Conservation (phyloP, 2,329 filamentous ascomycete species). For the Sporothrix pseudoabietina region DNA sequence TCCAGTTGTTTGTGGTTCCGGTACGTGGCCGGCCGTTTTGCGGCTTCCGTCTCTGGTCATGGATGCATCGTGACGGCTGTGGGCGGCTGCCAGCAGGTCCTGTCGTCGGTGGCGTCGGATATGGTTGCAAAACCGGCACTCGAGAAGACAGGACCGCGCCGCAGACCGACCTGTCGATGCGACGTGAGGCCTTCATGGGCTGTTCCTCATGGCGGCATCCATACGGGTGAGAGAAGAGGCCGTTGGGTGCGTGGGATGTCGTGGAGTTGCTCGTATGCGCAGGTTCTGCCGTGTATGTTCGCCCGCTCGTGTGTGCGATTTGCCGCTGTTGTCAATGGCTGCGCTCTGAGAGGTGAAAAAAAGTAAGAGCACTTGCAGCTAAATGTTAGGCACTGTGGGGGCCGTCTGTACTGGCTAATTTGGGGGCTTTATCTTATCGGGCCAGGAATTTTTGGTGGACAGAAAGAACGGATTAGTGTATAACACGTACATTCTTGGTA, state of each 20-base stretch:
- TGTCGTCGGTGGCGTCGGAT: neutral
- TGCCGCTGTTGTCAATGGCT: slow-evolving; percentile 12
- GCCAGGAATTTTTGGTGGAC: neutral
- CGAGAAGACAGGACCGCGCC: slow-evolving; percentile 56
- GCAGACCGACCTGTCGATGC: slow-evolving; percentile 63
- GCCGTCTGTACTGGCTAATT: neutral
- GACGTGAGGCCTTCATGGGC: slow-evolving; percentile 63
- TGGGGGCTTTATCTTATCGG: slow-evolving; percentile 29
- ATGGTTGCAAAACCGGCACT: slow-evolving; percentile 36
- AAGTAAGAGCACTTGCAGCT: slow-evolving; percentile 16
- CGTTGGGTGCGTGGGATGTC: neutral
- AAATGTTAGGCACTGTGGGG: slow-evolving; percentile 8
- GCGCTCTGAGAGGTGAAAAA: slow-evolving; percentile 20
- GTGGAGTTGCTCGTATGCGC: neutral
- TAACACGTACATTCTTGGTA: neutral
- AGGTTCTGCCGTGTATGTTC: neutral
- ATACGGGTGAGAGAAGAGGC: slow-evolving; percentile 23
- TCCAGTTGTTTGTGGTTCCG: neutral
- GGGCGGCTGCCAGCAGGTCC: neutral
- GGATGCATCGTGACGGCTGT: slow-evolving; percentile 26
- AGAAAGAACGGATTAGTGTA: slow-evolving; percentile 15
- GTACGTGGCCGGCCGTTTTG: neutral
- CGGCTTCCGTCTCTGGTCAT: neutral
- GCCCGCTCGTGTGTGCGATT: neutral
- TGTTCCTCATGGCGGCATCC: slow-evolving; percentile 52